A percentile compares a stretch with the other conserved stretches of the same genome.
These are phyloP conservation scores for Hanseniaspora meyeri DNA, from an alignment of 805 yeast species.

Conservation along the genomic window DNA sequence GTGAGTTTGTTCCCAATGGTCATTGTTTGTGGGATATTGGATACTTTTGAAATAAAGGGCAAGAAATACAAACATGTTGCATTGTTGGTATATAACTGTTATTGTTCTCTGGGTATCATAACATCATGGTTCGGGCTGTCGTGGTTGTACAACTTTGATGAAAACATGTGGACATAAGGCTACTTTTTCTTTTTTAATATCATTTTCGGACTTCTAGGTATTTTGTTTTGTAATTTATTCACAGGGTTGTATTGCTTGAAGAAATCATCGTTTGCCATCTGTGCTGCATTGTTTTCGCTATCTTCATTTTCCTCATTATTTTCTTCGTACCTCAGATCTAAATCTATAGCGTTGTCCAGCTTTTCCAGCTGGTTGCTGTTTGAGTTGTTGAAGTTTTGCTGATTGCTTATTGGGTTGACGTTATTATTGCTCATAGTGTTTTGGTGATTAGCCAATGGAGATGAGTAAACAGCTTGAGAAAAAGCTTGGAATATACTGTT, in stretches of 20 bases:
- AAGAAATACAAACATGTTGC: slow-evolving; percentile 57
- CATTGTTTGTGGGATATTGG: slow-evolving; percentile 34
- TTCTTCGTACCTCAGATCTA: not conserved
- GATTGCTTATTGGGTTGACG: not conserved
- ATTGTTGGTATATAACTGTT: slow-evolving; percentile 71
- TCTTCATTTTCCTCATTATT: not conserved
- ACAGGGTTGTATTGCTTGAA: slow-evolving; percentile 2
- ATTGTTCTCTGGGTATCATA: slow-evolving; percentile 75
- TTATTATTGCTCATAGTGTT: not conserved
- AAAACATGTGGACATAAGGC: slow-evolving; percentile 42
- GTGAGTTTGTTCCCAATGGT: slow-evolving; percentile 58
- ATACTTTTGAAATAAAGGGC: slow-evolving; percentile 41
- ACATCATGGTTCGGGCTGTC: slow-evolving; percentile 79
- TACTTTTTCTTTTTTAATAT: not conserved
- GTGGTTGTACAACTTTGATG: slow-evolving; percentile 81
- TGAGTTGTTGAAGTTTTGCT: not conserved
- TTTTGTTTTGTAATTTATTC: not conserved
- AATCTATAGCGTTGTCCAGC: not conserved
- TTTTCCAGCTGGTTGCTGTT: not conserved
- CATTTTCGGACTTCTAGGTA: slow-evolving; percentile 10
- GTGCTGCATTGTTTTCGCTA: not conserved
- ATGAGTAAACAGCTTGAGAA: slow-evolving; percentile 13
- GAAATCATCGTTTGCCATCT: slow-evolving; percentile 3
- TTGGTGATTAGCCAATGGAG: slow-evolving; percentile 7
- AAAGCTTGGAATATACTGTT: slow-evolving; percentile 12